Evolutionary conservation across 2,329 filamentous ascomycete genomes (phyloP).

Genomic region (Acephala macrosclerotiorum): DNA sequence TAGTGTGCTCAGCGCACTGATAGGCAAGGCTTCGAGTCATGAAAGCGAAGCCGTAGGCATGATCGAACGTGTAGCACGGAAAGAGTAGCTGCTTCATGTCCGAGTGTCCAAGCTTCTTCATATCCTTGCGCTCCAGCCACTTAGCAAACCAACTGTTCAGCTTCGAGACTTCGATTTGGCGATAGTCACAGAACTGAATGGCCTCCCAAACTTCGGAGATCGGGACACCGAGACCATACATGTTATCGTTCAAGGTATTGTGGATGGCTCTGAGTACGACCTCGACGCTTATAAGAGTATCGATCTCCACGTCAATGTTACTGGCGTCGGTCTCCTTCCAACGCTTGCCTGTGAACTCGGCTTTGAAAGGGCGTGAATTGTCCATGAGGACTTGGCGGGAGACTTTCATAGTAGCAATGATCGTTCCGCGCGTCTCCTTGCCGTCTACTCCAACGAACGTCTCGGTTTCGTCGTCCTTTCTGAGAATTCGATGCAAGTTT

Average conservation of each 20-base stretch:
- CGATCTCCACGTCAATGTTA: constrained; percentile 24
- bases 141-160: constrained; percentile 25
- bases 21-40: constrained; percentile 26
- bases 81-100: constrained; percentile 19
- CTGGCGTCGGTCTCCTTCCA: constrained; percentile 12
- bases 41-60: constrained; percentile 17
- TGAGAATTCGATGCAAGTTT: not conserved
- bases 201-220: constrained; percentile 25
- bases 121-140: constrained; percentile 3
- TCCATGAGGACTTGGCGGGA: constrained; percentile 14
- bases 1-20: constrained; percentile 14
- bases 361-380: constrained; percentile 21
- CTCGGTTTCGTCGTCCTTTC: not conserved
- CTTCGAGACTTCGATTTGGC: constrained; percentile 10
- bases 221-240: constrained; percentile 8
- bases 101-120: not conserved
- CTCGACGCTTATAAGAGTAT: constrained; percentile 21
- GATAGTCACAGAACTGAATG: constrained; percentile 21
- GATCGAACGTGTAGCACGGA: constrained; percentile 24
- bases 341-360: constrained; percentile 2
- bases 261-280: constrained; percentile 33
- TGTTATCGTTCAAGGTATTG: constrained; percentile 7
- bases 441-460: not conserved
- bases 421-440: not conserved
- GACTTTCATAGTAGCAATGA: constrained; percentile 24